Evolutionary conservation across 805 yeast genomes (phyloP), one percentile per base, ranked within the genome.

Genomic region (Wickerhamiella sergipiensis): DNA sequence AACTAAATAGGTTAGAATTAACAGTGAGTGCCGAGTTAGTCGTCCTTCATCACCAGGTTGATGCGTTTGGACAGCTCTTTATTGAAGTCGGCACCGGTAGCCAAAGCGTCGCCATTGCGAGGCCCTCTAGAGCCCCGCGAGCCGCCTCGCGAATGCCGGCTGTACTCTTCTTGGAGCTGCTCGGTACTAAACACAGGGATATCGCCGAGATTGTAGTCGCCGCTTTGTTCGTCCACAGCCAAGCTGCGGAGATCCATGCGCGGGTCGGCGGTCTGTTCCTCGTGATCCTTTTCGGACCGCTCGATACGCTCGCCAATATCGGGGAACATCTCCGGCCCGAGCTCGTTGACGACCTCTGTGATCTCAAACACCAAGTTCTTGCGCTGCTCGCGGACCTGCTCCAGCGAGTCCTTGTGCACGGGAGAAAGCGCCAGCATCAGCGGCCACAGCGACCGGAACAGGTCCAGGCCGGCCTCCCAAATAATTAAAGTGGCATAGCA

Each of bases 391-490:
- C 85, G 80, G 57, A 92, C 70, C 52, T 80, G 64, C 40, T 65
- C 64, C 13, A 79, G 63, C 42, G 74, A 67, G 45, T 70, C 67
- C 26, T 58, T 61, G 50, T 64, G 62, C 40, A 52, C 48, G 1
- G 72, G 72, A 26, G 64, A 61, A 44, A 71, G 57, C 5, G 71
- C 68, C 61, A 79, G 71, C 15, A 79, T 83, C 43, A 90, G 68
- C 1, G 97, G 96, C 57, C 88, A 76, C 51, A 90, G 69, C 2
- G 94, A 81, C 63, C 87, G 87, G 64, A 83, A 76, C 46, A 85
- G 74, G 63, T 90, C 97, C 80, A 86, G 75, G 36, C 98, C 98
- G 53, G 81, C 83, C 62, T 92, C 98, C 50, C 98, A 97, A 52
- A 87, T 79, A 24, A 86, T 73, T 57, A 92, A 73, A 0, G 98